A percentile compares a stretch with the other conserved stretches of the same genome.
Evolutionary conservation across 352 stramenopile species (phyloP).

Genomic region (Phytophthora meadii): DNA sequence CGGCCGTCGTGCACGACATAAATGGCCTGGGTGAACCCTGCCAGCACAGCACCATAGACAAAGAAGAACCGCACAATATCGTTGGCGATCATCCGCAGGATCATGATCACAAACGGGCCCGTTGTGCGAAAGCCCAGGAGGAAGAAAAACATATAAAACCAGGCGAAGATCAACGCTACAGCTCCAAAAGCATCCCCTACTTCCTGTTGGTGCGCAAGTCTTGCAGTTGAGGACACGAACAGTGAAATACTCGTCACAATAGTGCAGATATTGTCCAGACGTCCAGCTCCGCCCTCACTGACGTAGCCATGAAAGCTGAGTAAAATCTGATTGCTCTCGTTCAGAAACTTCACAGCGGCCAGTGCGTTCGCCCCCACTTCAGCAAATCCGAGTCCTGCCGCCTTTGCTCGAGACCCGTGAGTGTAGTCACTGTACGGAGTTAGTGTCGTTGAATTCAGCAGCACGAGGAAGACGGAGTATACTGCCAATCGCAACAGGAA

Average conservation of each 20-base stretch:
- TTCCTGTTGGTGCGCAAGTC: conserved; percentile 28
- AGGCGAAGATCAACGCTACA: conserved; percentile 59
- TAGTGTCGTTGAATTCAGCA: conserved; percentile 59
- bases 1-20: conserved; percentile 64
- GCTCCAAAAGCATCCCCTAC: conserved; percentile 52
- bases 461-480: conserved; percentile 46
- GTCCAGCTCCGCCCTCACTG: conserved; percentile 48
- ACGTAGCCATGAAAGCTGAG: conserved; percentile 52
- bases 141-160: conserved; percentile 78
- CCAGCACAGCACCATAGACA: conserved; percentile 62
- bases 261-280: conserved; percentile 67
- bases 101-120: conserved; percentile 75
- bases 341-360: conserved; percentile 53
- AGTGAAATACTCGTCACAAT: conserved; percentile 46
- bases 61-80: conserved; percentile 68
- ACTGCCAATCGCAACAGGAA: conserved; percentile 49
- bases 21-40: conserved; percentile 60
- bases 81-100: conserved; percentile 65
- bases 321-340: conserved; percentile 59
- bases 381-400: conserved; percentile 37
- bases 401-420: conserved; percentile 16
- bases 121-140: conserved; percentile 66
- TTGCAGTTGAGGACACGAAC: conserved; percentile 38
- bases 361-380: conserved; percentile 42
- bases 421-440: conserved; percentile 47